Percentiles rank a stretch among this genome's conserved stretches.
phyloP scores from a whole-genome alignment of 1,139 yeast genomes.

The Suhomyces wounanorum region DNA sequence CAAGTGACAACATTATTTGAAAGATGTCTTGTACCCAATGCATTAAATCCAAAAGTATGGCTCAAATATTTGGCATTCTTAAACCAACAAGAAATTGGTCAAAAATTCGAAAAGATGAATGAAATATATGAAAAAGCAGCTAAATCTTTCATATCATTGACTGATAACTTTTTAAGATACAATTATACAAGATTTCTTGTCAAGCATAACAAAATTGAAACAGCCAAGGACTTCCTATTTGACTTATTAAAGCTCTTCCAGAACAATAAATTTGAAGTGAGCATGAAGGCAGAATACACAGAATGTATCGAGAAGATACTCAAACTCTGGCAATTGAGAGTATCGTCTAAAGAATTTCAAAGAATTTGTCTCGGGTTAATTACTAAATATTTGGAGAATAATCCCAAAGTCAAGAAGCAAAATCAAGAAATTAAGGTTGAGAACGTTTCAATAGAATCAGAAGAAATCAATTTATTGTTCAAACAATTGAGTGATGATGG shows the following conservation, averaged over 20 bases:
- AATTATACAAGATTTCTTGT: slow-evolving; percentile 42
- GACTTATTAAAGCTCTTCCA: slow-evolving; percentile 30
- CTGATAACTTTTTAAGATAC: slow-evolving; percentile 38
- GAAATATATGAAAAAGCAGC: slow-evolving; percentile 44
- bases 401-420: background rate
- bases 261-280: slow-evolving; percentile 13
- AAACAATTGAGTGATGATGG: slow-evolving; percentile 31
- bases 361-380: slow-evolving; percentile 22
- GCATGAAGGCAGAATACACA: slow-evolving; percentile 28
- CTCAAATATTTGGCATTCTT: slow-evolving; percentile 52
- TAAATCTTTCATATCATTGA: slow-evolving; percentile 47
- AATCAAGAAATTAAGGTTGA: background rate
- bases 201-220: slow-evolving; percentile 21
- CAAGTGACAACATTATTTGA: slow-evolving; percentile 49
- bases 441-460: background rate
- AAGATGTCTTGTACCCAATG: slow-evolving; percentile 61
- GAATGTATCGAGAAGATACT: slow-evolving; percentile 24
- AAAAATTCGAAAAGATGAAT: slow-evolving; percentile 27
- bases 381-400: slow-evolving; percentile 4
- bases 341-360: slow-evolving; percentile 10
- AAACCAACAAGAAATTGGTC: slow-evolving; percentile 14
- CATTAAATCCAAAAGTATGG: slow-evolving; percentile 57
- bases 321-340: slow-evolving; percentile 20
- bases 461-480: background rate
- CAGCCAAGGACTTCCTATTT: slow-evolving; percentile 32